phyloP scores from a whole-genome alignment of 2,329 filamentous ascomycete species.

The Colletotrichum neosansevieriae region DNA sequence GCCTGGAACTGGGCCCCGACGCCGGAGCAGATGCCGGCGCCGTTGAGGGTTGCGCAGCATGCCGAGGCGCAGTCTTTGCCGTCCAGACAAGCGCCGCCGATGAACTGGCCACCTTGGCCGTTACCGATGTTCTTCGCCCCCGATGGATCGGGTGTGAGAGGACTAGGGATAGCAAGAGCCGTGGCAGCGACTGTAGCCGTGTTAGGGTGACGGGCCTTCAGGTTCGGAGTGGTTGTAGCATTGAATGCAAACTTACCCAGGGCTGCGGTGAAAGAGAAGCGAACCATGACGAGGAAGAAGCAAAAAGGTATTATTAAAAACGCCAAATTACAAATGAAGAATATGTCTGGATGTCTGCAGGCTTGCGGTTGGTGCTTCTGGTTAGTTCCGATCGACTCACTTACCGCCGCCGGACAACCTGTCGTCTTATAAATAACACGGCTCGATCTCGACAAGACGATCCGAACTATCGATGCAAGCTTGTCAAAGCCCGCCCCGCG shows the following conservation, averaged over 20 bases:
- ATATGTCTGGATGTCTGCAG: not conserved
- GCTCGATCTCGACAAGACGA: not conserved
- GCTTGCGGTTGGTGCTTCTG: not conserved
- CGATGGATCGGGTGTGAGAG: slow-evolving; percentile 44
- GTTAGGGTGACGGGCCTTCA: not conserved
- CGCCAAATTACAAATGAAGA: not conserved
- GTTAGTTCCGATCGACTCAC: not conserved
- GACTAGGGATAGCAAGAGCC: slow-evolving; percentile 39
- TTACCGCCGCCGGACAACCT: not conserved
- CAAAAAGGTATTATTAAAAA: slow-evolving; percentile 9
- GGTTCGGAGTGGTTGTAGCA: not conserved
- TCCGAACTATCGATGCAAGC: slow-evolving; percentile 9
- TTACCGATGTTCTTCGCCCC: slow-evolving; percentile 47
- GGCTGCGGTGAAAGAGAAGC: slow-evolving; percentile 21
- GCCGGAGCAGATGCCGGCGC: slow-evolving; percentile 47
- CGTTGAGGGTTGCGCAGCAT: slow-evolving; percentile 44
- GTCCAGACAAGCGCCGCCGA: slow-evolving; percentile 47
- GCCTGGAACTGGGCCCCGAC: slow-evolving; percentile 44
- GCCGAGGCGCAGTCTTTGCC: slow-evolving; percentile 46
- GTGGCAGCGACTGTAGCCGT: slow-evolving; percentile 40
- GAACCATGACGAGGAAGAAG: slow-evolving; percentile 32
- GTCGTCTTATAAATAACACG: slow-evolving; percentile 31
- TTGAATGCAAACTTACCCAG: slow-evolving; percentile 33
- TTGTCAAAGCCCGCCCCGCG: not conserved
- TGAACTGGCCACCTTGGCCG: slow-evolving; percentile 46